Base-by-base conservation (phyloP, 306 rosid species). In the Crataegus laevigata region DNA sequence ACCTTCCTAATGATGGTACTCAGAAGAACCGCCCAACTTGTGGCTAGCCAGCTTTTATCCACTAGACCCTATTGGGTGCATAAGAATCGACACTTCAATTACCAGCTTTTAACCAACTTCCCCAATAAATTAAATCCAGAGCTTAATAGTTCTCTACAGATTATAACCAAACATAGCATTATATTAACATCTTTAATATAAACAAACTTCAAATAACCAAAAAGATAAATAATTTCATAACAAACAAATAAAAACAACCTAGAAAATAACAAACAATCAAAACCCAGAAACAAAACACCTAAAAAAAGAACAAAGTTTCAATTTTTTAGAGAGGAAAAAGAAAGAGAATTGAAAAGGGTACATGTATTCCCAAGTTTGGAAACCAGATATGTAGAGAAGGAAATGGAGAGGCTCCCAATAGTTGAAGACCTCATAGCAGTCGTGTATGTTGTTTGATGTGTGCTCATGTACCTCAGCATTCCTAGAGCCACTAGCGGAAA, bases 331-430 rank as follows among this genome's bases (percentile, higher is more conserved):
- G 3, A 17, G 42, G 74, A 54, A 8, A 45, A 3, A 11, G 29
- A 69, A 54, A 8, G 24, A 60, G 26, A 0, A 34, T 12, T 38
- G 1, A 64, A 68, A 55, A 1, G 2, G 54, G 60, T 30, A 79
- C 97, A 96, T 92, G 80, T 94, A 94, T 82, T 94, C 99, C 99
- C 99, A 94, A 22, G 99, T 94, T 22, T 94, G 99, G 75, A 94
- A 94, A 32, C 97, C 99, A 85, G 91, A 86, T 90, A 88, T 92
- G 86, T 87, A 90, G 76, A 94, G 96, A 79, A 94, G 96, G n/a
- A n/a, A n/a, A n/a, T n/a, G n/a, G n/a, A n/a, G n/a, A n/a, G n/a
- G n/a, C n/a, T n/a, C n/a, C n/a, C n/a, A n/a, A n/a, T n/a, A n/a
- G n/a, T n/a, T n/a, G n/a, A n/a, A n/a, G n/a, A n/a, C n/a, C n/a